A percentile compares a stretch with the other conserved stretches of the same genome.
phyloP scores from a whole-genome alignment of 2,329 filamentous ascomycete species.

The Bisporella sp. region DNA sequence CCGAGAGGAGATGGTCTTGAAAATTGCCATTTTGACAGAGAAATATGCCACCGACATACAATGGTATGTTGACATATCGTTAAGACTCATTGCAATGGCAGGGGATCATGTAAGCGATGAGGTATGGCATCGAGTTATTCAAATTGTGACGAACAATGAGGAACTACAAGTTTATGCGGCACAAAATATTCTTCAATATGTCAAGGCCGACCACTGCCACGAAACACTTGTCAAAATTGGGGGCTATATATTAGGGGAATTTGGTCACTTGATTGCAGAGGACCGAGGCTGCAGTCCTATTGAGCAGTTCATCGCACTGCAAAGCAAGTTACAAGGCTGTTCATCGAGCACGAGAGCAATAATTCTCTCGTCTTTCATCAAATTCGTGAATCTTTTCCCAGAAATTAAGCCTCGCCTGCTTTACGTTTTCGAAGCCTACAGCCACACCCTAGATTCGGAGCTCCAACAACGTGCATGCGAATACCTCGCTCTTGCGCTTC shows the following conservation, averaged over 20 bases:
- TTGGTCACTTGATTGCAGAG: slow-evolving; percentile 93
- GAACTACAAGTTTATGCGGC: slow-evolving; percentile 95
- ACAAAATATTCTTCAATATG: slow-evolving; percentile 84
- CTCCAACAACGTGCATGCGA: slow-evolving; percentile 95
- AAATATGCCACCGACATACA: slow-evolving; percentile 98
- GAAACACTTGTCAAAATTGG: slow-evolving; percentile 98
- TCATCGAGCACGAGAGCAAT: slow-evolving; percentile 88
- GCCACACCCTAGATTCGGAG: slow-evolving; percentile 90
- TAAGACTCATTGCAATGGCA: slow-evolving; percentile 90
- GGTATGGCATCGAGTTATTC: slow-evolving; percentile 97
- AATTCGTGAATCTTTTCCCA: slow-evolving; percentile 96
- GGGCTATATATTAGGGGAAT: slow-evolving; percentile 91
- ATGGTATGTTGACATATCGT: slow-evolving; percentile 98
- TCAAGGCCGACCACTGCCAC: slow-evolving; percentile 90
- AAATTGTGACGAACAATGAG: slow-evolving; percentile 99
- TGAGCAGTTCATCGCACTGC: slow-evolving; percentile 90
- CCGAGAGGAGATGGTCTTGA: slow-evolving; percentile 97
- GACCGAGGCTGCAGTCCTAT: slow-evolving; percentile 89
- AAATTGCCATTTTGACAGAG: slow-evolving; percentile 96
- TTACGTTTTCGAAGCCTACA: slow-evolving; percentile 85
- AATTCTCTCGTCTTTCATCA: slow-evolving; percentile 91
- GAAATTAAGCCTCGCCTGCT: slow-evolving; percentile 96
- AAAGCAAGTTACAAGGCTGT: slow-evolving; percentile 81
- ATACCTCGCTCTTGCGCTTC: slow-evolving; percentile 77
- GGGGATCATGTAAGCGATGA: slow-evolving; percentile 98